Evolutionary conservation across 2,329 filamentous ascomycete genomes (phyloP), one percentile per base, ranked within the genome.

Genomic region (Exserohilum turcica): DNA sequence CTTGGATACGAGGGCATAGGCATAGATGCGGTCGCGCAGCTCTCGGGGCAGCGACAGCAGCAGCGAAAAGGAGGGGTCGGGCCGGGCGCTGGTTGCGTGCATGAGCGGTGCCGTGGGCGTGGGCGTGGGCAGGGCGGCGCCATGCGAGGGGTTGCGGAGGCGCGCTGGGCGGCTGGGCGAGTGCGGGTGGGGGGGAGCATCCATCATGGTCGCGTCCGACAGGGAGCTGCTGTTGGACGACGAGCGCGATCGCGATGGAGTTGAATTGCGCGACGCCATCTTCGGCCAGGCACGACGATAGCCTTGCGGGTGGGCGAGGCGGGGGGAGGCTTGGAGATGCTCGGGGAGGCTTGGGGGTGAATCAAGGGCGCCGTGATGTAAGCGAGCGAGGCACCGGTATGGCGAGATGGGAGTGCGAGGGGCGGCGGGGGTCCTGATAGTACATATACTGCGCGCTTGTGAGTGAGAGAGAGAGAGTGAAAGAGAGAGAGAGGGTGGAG

Each of bases 1-100:
- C 5, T 60, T 57, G 8, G 70, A 68, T 6, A 63, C 63, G 19
- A 75, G 64, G 24, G 71, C 67, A 51, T 62, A 68, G 7, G 54
- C 43, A 53, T 74, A 76, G 48, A 76, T 61, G 33, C 66, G 65
- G 43, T 74, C 67, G 54, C 74, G 64, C 43, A 76, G 61, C 43
- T 76, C 73, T 33, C 69, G 64, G 5, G 74, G 73, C 0, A 76
- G 68, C 13, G 67, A 67, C 10, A 75, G 63, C 6, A 75, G 63
- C 7, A 68, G 67, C 18, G 66, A 72, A 51, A 72, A 71, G 46
- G 66, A 28, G 8, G 66, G 58, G 37, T 68, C 65, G 29, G 59
- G 28, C 13, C 48, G 19, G 18, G 51, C 31, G n/a, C 27, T 33
- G 37, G 12, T 10, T n/a, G 52, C 5, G 13, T 42, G 54, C 37